These are phyloP conservation scores for Orbilia quercus DNA, from an alignment of 2,329 filamentous ascomycete genomes.

Conservation along the genomic window DNA sequence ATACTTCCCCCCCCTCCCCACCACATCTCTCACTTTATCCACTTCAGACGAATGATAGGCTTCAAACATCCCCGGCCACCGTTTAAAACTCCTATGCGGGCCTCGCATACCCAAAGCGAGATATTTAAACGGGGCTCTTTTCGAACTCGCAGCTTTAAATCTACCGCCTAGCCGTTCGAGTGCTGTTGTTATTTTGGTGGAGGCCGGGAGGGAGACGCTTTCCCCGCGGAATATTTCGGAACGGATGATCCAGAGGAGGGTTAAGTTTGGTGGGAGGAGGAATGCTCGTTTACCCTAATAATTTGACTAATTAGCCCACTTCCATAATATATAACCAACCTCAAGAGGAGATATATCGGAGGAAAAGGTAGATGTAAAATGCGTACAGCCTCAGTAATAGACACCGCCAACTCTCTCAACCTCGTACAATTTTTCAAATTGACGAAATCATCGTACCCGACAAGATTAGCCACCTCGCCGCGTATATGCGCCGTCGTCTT, in stretches of 20 bases:
- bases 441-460: not conserved
- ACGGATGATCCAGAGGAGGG: not conserved
- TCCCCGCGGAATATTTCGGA: not conserved
- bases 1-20: not conserved
- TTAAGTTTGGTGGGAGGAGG: not conserved
- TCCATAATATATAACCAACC: too few relatives aligned
- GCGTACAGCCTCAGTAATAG: too few relatives aligned
- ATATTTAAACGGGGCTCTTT: too few relatives aligned
- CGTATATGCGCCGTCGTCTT: not conserved
- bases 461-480: not conserved
- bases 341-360: too few relatives aligned
- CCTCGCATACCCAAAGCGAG: too few relatives aligned
- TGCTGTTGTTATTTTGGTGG: not conserved
- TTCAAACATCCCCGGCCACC: not conserved
- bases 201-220: not conserved
- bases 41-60: too few relatives aligned
- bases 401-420: not conserved
- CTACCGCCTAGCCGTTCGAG: not conserved
- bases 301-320: not conserved
- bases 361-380: too few relatives aligned
- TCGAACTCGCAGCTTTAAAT: not conserved
- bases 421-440: not conserved
- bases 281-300: not conserved
- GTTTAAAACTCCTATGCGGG: not conserved
- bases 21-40: not conserved